phyloP scores from a whole-genome alignment of 1,139 yeast genomes.

The Saccharomyces hybrid region DNA sequence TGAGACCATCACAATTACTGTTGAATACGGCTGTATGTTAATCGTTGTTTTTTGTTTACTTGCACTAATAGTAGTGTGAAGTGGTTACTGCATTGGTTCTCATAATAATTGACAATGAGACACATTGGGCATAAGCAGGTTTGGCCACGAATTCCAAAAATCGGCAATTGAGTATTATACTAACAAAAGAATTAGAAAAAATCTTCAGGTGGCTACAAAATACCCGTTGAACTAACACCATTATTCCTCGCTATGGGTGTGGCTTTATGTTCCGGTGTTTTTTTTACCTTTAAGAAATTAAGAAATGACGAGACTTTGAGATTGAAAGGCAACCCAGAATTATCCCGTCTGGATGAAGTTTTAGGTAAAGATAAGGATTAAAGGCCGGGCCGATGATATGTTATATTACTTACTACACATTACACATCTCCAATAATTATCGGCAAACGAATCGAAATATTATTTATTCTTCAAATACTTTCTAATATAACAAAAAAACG shows the following conservation, averaged over 20 bases:
- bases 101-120: no score
- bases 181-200: conserved; percentile 29
- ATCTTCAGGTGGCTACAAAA: conserved; percentile 30
- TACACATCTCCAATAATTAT: background rate
- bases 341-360: conserved; percentile 47
- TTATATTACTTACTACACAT: background rate
- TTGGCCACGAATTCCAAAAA: no score
- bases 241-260: conserved; percentile 56
- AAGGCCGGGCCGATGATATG: background rate
- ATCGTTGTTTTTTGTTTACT: background rate
- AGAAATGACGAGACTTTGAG: conserved; percentile 60
- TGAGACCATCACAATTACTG: conserved; percentile 37
- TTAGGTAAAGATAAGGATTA: conserved; percentile 40
- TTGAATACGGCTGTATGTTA: conserved; percentile 37
- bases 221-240: conserved; percentile 77
- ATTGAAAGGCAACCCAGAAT: conserved; percentile 54
- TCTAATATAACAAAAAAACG: background rate
- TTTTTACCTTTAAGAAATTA: conserved; percentile 67
- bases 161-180: background rate
- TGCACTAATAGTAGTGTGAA: no score
- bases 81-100: no score
- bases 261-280: conserved; percentile 58
- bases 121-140: no score
- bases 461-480: background rate
- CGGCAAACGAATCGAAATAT: background rate